A percentile compares a stretch with the other conserved stretches of the same genome.
Evolutionary conservation across 108 stramenopile species (phyloP).

Genomic region (Seminavis robusta): DNA sequence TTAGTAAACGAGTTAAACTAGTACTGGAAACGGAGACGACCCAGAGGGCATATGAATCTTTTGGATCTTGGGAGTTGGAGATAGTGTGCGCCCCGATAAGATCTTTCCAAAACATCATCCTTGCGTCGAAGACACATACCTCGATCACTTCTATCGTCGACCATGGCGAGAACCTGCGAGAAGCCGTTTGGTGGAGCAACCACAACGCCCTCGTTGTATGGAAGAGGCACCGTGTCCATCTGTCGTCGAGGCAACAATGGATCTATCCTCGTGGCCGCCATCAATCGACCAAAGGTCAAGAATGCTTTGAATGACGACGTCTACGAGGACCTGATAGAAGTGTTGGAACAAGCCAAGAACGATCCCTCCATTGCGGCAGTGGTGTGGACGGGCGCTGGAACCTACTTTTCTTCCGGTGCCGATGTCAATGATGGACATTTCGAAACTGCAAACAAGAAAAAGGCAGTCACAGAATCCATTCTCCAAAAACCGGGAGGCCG

Average conservation of each 20-base stretch:
- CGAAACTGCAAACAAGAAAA: slow-evolving; percentile 1
- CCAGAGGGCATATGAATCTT: too few species aligned
- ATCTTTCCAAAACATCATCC: too few species aligned
- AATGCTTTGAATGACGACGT: slow-evolving; percentile 48
- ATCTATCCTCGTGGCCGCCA: slow-evolving; percentile 29
- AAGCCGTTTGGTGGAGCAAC: neutral
- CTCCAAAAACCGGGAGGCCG: slow-evolving; percentile 22
- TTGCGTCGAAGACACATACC: too few species aligned
- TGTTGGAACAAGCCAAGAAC: slow-evolving; percentile 18
- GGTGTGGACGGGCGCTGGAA: slow-evolving; percentile 50
- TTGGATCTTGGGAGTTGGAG: too few species aligned
- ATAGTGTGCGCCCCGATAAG: too few species aligned
- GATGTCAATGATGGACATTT: slow-evolving; percentile 32
- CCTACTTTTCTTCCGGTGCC: slow-evolving; percentile 50
- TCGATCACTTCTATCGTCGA: too few species aligned
- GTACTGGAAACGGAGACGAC: too few species aligned
- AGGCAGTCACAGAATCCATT: slow-evolving; percentile 14
- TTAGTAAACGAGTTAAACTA: too few species aligned
- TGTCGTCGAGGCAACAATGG: slow-evolving; percentile 15
- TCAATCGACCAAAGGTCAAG: slow-evolving; percentile 34
- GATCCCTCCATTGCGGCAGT: slow-evolving; percentile 38
- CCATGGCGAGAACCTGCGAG: too few species aligned
- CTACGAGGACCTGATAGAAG: slow-evolving; percentile 39
- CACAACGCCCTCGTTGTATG: neutral
- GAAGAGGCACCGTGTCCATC: slow-evolving; percentile 20